Percentiles rank a stretch among this genome's conserved stretches.
Conservation (phyloP, 768 basidiomycete genomes). For the Kwoniella europaea region DNA sequence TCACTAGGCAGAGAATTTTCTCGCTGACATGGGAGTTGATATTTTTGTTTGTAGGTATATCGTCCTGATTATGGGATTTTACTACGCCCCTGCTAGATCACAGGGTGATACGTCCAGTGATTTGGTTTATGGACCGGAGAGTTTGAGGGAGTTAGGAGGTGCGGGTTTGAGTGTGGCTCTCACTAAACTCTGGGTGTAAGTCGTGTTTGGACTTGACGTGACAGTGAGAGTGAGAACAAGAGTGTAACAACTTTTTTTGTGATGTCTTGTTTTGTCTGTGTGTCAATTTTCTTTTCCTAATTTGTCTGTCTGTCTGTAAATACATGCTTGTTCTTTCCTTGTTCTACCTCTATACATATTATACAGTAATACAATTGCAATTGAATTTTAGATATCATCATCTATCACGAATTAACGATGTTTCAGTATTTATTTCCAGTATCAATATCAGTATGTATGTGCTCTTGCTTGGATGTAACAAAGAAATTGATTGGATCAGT, state of each 20-base stretch:
- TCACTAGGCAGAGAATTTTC: not conserved
- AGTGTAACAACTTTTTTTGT: not conserved
- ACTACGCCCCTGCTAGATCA: slow-evolving; percentile 64
- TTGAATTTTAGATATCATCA: not conserved
- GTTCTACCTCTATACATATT: not conserved
- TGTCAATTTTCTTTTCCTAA: not conserved
- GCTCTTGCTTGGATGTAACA: not conserved
- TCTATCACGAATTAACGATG: not conserved
- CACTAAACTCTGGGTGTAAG: slow-evolving; percentile 23
- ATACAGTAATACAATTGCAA: no score
- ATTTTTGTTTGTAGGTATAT: slow-evolving; percentile 86
- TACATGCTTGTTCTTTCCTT: not conserved
- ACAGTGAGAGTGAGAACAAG: not conserved
- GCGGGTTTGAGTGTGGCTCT: slow-evolving; percentile 9
- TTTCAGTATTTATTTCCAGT: not conserved
- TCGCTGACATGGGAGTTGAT: not conserved
- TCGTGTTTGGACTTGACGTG: not conserved
- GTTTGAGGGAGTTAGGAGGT: not conserved
- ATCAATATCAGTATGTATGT: not conserved
- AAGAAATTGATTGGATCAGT: no score
- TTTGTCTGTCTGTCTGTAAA: no score
- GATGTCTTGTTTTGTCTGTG: not conserved
- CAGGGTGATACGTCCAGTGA: slow-evolving; percentile 12
- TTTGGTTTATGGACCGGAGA: slow-evolving; percentile 17
- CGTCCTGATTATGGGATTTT: slow-evolving; percentile 89